phyloP scores from a whole-genome alignment of 352 stramenopile genomes.

The Pythium volutum region DNA sequence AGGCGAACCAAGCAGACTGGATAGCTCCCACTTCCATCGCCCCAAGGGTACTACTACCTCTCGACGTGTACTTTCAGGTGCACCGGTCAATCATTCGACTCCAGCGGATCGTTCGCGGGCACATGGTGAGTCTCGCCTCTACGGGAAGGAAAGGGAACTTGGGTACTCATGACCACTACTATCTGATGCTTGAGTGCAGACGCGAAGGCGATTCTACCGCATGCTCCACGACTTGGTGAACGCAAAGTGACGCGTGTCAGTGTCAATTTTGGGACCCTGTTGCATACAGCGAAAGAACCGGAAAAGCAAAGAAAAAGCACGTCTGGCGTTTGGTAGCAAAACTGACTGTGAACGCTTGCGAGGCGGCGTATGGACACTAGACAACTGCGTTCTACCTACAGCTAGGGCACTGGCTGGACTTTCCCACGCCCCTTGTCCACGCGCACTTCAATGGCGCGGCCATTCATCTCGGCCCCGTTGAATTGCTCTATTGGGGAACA shows the following conservation, averaged over 20 bases:
- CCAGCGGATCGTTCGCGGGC: constrained; percentile 15
- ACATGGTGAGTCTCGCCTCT: constrained; percentile 6
- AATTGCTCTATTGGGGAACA: constrained; percentile 41
- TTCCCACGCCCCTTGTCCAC: constrained; percentile 39
- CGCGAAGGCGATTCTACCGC: constrained; percentile 33
- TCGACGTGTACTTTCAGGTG: constrained; percentile 21
- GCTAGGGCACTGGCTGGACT: background rate
- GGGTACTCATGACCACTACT: background rate
- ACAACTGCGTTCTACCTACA: background rate
- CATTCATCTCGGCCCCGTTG: constrained; percentile 64
- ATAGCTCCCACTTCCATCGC: background rate
- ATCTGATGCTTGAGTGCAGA: constrained; percentile 24
- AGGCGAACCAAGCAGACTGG: background rate
- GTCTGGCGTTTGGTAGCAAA: background rate
- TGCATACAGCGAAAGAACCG: background rate
- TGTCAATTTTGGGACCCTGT: constrained; percentile 8
- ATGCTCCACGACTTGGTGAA: constrained; percentile 41
- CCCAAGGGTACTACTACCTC: background rate
- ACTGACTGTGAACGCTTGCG: background rate
- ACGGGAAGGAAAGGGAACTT: background rate
- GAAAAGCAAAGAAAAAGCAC: too few species aligned
- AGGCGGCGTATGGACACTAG: too few species aligned
- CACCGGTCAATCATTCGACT: constrained; percentile 10
- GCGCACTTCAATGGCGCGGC: constrained; percentile 63
- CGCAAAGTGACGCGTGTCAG: background rate